These are phyloP conservation scores for Glycyrrhiza uralensis DNA, from an alignment of 306 rosid species.

Conservation along the genomic window DNA sequence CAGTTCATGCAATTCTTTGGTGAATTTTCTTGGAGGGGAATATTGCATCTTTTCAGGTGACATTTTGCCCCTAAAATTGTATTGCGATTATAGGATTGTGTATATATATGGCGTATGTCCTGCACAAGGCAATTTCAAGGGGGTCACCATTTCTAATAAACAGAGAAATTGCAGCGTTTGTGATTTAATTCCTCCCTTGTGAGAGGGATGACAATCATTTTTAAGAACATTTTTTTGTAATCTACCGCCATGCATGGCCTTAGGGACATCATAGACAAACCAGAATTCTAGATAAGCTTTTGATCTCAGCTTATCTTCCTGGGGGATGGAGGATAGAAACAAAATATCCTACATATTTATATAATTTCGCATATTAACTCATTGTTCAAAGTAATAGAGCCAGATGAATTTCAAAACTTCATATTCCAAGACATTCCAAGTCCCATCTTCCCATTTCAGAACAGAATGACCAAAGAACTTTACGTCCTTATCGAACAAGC, in stretches of 20 bases:
- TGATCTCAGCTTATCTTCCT: background rate
- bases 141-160: background rate
- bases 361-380: conserved; percentile 4
- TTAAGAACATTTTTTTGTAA: background rate
- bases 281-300: background rate
- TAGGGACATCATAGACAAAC: too few species aligned
- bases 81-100: background rate
- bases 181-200: background rate
- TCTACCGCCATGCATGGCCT: background rate
- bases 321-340: too few species aligned
- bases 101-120: background rate
- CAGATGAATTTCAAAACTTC: background rate
- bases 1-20: background rate
- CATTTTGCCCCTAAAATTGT: background rate
- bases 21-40: background rate
- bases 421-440: background rate
- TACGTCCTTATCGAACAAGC: conserved; percentile 3
- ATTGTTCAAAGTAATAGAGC: background rate
- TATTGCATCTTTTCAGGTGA: background rate
- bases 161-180: background rate
- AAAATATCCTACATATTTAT: background rate
- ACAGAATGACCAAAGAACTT: background rate
- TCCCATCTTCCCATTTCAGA: conserved; percentile 8
- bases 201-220: background rate
- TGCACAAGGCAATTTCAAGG: background rate